Base-by-base conservation (phyloP, 1,284 basidiomycete species). In the Trichosporon inkin region DNA sequence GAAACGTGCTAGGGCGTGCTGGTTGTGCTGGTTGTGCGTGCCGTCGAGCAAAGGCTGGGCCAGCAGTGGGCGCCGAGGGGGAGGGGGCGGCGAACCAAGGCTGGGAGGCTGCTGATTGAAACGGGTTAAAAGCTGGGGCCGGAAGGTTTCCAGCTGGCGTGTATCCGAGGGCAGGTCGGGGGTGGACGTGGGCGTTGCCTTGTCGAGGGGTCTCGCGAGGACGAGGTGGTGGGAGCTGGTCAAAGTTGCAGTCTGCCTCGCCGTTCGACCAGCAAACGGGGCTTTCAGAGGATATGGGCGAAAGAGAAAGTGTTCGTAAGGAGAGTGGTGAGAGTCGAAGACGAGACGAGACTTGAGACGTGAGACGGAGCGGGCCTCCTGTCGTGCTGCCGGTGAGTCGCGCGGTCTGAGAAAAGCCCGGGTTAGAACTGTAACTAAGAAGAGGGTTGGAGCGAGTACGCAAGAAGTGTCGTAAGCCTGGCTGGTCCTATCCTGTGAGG, bases 291-390 rank as follows among this genome's bases (percentile, higher is more conserved):
- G 44, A 49, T 49, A 14, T 49, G 44, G 44, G 44, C 44, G 44
- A 49, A 49, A 49, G 44, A 49, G 44, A 49, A 49, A 49, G 44
- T 49, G 44, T 49, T 49, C 44, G 44, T 49, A 49, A 49, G 28
- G 44, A 49, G 44, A 49, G 44, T 49, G 44, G 28, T 32, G 28
- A 32, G 28, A 32, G 28, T 32, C 28, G 28, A 32, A n/a, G n/a
- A 32, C 28, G 28, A 32, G 28, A 32, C 28, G 28, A 32, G 28
- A 32, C 28, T 32, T 32, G 28, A 32, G 28, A 32, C 28, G 28
- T 8, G 28, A 32, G 28, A 32, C 28, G 28, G 28, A 32, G 28
- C 8, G 28, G 28, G 28, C 28, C 28, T 32, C 28, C 28, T 32
- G 28, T 32, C 28, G 28, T 32, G 5, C 5, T 32, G 28, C 28